Conservation (phyloP, 2,329 filamentous ascomycete genomes). For the Emmonsia crescens region DNA sequence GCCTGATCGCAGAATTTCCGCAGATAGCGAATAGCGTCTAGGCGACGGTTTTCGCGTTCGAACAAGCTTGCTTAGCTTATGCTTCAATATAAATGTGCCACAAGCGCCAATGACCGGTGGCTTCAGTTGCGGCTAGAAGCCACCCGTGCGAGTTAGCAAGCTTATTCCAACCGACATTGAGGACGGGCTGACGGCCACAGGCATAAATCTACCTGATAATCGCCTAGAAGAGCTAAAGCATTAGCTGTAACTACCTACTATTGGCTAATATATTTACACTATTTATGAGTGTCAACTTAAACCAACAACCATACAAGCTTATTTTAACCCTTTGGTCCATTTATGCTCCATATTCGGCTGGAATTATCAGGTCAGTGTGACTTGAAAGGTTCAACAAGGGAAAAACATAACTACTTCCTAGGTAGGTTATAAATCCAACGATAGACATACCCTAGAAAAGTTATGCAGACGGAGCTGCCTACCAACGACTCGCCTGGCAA, state of each 20-base stretch:
- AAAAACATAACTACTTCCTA: not conserved
- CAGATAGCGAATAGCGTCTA: conserved; percentile 7
- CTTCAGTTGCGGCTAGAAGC: too few species aligned
- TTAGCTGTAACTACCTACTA: too few species aligned
- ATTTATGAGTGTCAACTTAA: not conserved
- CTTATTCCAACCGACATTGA: too few species aligned
- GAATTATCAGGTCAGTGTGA: not conserved
- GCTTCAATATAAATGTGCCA: too few species aligned
- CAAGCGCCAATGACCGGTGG: too few species aligned
- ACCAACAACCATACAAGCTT: not conserved
- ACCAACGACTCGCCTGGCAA: not conserved
- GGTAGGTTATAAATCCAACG: not conserved
- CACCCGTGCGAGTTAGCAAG: too few species aligned
- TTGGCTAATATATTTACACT: not conserved
- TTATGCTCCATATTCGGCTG: too few species aligned
- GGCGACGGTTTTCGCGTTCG: not conserved
- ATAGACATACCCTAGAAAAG: not conserved
- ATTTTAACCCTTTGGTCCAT: not conserved
- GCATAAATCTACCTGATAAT: too few species aligned
- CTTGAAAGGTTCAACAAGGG: not conserved
- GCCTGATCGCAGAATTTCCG: conserved; percentile 9
- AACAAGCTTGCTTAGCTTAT: too few species aligned
- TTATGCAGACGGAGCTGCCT: not conserved
- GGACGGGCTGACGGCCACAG: too few species aligned
- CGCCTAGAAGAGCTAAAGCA: too few species aligned